phyloP scores from a whole-genome alignment of 148 eudicot species.

The Tetragonia tetragonoides region DNA sequence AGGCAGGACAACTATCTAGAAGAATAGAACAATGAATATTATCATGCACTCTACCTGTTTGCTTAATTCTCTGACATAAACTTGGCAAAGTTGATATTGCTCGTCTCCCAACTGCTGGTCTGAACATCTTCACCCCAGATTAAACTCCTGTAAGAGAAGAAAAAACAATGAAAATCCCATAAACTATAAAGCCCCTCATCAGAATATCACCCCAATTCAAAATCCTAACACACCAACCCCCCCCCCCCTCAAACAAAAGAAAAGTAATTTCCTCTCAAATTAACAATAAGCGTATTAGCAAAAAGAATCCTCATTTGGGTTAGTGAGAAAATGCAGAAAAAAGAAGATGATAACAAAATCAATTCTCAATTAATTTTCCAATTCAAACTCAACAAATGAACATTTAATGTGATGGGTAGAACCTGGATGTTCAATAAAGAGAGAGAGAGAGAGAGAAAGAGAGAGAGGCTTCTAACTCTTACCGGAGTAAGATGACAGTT shows the following conservation, averaged over 20 bases:
- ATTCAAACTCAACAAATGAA: too few relatives aligned
- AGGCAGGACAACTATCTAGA: neutral
- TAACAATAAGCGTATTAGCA: neutral
- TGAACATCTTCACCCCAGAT: constrained; percentile 7
- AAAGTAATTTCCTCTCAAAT: neutral
- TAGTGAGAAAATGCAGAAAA: neutral
- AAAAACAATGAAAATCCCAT: neutral
- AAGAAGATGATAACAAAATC: neutral
- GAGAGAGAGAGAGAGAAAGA: too few relatives aligned
- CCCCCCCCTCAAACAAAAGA: neutral
- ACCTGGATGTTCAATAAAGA: too few relatives aligned
- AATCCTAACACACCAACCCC: neutral
- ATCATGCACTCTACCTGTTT: constrained; percentile 37
- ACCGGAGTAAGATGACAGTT: too few relatives aligned
- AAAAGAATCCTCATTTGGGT: neutral
- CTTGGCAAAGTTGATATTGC: constrained; percentile 35
- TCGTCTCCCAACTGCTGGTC: constrained; percentile 21
- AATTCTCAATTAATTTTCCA: neutral
- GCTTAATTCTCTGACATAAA: constrained; percentile 42
- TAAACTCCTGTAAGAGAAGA: constrained; percentile 1
- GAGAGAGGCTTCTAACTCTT: too few relatives aligned
- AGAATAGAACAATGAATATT: neutral
- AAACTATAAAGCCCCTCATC: neutral
- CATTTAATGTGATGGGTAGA: too few relatives aligned
- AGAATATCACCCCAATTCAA: neutral